Conservation (phyloP, 2,329 filamentous ascomycete genomes). For the Camptophora hylomeconis region DNA sequence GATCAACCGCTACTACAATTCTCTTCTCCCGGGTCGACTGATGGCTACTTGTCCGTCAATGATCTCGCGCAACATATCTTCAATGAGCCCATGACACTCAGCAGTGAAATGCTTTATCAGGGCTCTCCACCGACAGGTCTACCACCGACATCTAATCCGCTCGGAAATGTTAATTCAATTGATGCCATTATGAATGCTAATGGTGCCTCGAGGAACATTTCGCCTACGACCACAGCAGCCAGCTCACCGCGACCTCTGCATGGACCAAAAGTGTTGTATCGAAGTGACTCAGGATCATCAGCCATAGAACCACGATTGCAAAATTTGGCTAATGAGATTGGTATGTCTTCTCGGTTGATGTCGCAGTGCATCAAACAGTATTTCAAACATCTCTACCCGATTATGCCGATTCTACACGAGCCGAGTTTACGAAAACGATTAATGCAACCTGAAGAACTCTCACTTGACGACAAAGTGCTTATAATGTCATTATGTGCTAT, state of each 20-base stretch:
- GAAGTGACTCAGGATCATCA: conserved; percentile 12
- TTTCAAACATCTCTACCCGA: conserved; percentile 16
- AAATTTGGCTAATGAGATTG: conserved; percentile 13
- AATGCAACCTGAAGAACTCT: conserved; percentile 11
- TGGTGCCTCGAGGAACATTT: conserved; percentile 3
- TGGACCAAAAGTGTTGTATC: conserved; percentile 15
- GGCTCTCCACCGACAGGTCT: conserved; percentile 1
- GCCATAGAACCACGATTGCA: conserved; percentile 11
- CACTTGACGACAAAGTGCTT: conserved; percentile 15
- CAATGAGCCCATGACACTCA: conserved; percentile 6
- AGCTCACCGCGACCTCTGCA: conserved; percentile 13
- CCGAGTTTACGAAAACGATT: conserved; percentile 10
- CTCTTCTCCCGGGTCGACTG: conserved; percentile 12
- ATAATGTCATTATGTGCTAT: conserved; percentile 15
- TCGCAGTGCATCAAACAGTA: conserved; percentile 18
- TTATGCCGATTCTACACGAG: conserved; percentile 17
- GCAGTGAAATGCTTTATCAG: not conserved
- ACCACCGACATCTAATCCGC: conserved; percentile 8
- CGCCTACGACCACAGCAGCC: conserved; percentile 10
- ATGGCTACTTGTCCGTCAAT: conserved; percentile 15
- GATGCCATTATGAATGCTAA: conserved; percentile 11
- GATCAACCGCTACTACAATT: conserved; percentile 12
- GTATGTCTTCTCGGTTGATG: conserved; percentile 15
- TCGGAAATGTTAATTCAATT: conserved; percentile 11
- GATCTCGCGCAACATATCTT: conserved; percentile 18